phyloP scores from a whole-genome alignment of 805 yeast genomes.

The Pichia manshurica region DNA sequence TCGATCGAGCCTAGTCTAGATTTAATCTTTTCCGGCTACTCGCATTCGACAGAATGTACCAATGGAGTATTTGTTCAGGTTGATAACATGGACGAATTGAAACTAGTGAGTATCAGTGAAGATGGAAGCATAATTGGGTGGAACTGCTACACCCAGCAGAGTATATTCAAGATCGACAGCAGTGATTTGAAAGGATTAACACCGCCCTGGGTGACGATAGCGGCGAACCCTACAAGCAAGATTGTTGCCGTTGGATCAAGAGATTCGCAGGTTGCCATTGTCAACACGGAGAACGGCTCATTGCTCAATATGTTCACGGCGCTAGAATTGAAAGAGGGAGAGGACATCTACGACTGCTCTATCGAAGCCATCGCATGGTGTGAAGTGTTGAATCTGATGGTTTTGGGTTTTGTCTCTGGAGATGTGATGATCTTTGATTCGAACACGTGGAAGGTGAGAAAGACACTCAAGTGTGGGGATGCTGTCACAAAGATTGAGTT shows the following conservation, averaged over 20 bases:
- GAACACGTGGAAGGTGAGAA: constrained; percentile 81
- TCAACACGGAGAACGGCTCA: constrained; percentile 70
- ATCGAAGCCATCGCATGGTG: constrained; percentile 79
- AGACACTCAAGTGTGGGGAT: constrained; percentile 62
- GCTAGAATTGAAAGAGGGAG: constrained; percentile 48
- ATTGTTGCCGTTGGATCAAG: constrained; percentile 77
- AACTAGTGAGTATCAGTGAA: constrained; percentile 70
- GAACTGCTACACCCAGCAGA: constrained; percentile 78
- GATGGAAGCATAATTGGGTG: constrained; percentile 85
- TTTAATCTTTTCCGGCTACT: constrained; percentile 71
- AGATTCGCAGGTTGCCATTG: constrained; percentile 78
- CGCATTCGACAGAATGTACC: constrained; percentile 77
- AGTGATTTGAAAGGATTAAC: constrained; percentile 64
- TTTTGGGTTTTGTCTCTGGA: constrained; percentile 87
- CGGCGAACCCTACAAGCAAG: constrained; percentile 39
- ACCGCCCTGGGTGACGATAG: constrained; percentile 85
- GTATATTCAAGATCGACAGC: constrained; percentile 59
- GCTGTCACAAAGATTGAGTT: constrained; percentile 79
- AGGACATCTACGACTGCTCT: constrained; percentile 59
- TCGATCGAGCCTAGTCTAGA: constrained; percentile 62
- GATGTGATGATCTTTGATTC: constrained; percentile 78
- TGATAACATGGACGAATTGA: constrained; percentile 51
- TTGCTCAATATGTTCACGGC: constrained; percentile 62
- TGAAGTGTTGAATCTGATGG: constrained; percentile 55
- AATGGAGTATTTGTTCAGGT: constrained; percentile 68